phyloP scores from a whole-genome alignment of 2,329 filamentous ascomycete genomes.

The Colletotrichum lupini region DNA sequence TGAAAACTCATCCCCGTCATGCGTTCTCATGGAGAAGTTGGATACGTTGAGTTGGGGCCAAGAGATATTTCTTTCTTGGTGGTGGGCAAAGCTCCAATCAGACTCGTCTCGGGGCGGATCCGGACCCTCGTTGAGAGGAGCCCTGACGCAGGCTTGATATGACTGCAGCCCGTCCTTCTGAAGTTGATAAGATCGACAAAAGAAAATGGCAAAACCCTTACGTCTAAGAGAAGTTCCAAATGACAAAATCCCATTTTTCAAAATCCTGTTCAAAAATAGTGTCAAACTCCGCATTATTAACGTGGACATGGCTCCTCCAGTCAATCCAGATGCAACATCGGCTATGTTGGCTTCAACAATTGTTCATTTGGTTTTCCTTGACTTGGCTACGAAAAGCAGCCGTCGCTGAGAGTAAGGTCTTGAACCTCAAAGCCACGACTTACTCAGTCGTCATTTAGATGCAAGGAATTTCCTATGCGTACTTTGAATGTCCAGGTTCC shows the following conservation, averaged over 20 bases:
- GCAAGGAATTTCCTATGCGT: slow-evolving; percentile 2
- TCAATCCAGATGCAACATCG: slow-evolving; percentile 14
- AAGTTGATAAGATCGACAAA: background rate
- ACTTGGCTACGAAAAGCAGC: slow-evolving; percentile 4
- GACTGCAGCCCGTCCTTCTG: background rate
- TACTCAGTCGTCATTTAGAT: slow-evolving; percentile 9
- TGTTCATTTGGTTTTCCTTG: background rate
- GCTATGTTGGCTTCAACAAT: background rate
- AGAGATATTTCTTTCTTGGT: background rate
- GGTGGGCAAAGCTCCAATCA: background rate
- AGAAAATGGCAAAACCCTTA: background rate
- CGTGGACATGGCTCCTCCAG: background rate
- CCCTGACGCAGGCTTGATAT: background rate
- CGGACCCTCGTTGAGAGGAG: background rate
- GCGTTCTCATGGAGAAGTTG: background rate
- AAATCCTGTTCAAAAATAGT: background rate
- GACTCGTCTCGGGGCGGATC: background rate
- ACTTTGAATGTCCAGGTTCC: background rate
- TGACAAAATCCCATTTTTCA: background rate
- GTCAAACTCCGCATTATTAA: background rate
- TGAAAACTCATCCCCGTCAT: slow-evolving; percentile 3
- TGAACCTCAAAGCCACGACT: background rate
- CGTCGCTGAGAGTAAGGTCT: slow-evolving; percentile 16
- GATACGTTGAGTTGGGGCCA: background rate
- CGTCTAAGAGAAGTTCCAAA: background rate